Evolutionary conservation across 306 rosid species (phyloP), one percentile per base, ranked within the genome.

Genomic region (Cucurbita argyrosperma): DNA sequence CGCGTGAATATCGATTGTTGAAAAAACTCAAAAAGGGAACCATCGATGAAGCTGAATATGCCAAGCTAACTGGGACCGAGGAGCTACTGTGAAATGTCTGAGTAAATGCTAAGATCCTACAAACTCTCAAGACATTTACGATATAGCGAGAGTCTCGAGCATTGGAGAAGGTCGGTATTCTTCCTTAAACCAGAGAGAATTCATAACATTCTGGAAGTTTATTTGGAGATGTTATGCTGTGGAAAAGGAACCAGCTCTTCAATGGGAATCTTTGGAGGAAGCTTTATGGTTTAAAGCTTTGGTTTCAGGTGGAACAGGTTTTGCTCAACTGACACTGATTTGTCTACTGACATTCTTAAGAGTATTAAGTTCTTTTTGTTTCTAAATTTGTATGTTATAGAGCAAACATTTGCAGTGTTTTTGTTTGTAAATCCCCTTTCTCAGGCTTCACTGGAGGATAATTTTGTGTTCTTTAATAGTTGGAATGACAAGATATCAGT

Each of bases 1-100:
- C 78, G 55, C 87, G 81, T 46, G 99, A 89, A 38, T 89, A 94
- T 79, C 90, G 97, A 46, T 78, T 91, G 56, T 81, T 88, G 84
- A 94, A 94, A 80, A 93, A 93, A 82, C 85, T 90, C 63, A 93
- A 93, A 75, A 93, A 80, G 85, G 96, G 98, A 35, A 77, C 86
- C 58, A 91, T 90, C 38, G 88, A 88, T 43, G 92, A 91, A 82
- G 15, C 71, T 76, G 91, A 88, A 83, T 94, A 84, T 74, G 96
- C 87, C 2, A 89, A 83, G 79, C 78, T 94, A 79, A 91, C 97
- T 10, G 97, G 97, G 58, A 91, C 89, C 0, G 92, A 88, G 26
- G 99, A 91, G 42, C 86, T 94, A 67, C 86, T 90, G 56, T 86
- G 86, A 90, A 76, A 75, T 53, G 52, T 55, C 55, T 30, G 49